Conservation (phyloP, 805 yeast species). For the Gaillardinia entomophila region DNA sequence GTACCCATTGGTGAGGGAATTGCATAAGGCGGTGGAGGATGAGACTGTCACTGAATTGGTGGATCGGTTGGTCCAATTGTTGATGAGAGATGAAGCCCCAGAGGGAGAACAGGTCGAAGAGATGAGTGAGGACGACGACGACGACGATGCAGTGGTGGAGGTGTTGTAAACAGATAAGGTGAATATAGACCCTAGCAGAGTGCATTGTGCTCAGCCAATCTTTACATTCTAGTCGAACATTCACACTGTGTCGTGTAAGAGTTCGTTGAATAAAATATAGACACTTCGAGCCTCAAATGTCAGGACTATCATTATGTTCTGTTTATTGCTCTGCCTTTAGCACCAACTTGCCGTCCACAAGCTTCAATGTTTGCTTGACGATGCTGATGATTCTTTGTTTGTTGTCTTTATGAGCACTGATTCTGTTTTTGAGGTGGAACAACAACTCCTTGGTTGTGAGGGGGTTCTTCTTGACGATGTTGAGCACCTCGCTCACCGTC, state of each 20-base stretch:
- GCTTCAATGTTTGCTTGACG: slow-evolving; percentile 52
- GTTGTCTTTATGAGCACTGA: slow-evolving; percentile 59
- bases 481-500: slow-evolving; percentile 68
- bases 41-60: slow-evolving; percentile 56
- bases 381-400: slow-evolving; percentile 52
- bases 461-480: slow-evolving; percentile 52
- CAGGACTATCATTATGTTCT: too few relatives aligned
- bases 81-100: slow-evolving; percentile 84
- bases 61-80: slow-evolving; percentile 81
- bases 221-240: too few relatives aligned
- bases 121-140: slow-evolving; percentile 45
- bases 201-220: not conserved
- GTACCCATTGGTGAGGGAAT: slow-evolving; percentile 80
- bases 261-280: too few relatives aligned
- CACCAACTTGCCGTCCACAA: slow-evolving; percentile 43
- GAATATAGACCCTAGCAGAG: slow-evolving; percentile 1
- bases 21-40: slow-evolving; percentile 56
- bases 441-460: slow-evolving; percentile 61
- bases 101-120: slow-evolving; percentile 25
- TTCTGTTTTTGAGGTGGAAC: slow-evolving; percentile 52
- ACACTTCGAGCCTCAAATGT: too few relatives aligned
- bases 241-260: too few relatives aligned
- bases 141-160: slow-evolving; percentile 51
- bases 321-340: slow-evolving; percentile 21
- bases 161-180: slow-evolving; percentile 13